Evolutionary conservation across 805 yeast species (phyloP), one percentile per base, ranked within the genome.

Genomic region (Sugiyamaella boreocaroliniensis): DNA sequence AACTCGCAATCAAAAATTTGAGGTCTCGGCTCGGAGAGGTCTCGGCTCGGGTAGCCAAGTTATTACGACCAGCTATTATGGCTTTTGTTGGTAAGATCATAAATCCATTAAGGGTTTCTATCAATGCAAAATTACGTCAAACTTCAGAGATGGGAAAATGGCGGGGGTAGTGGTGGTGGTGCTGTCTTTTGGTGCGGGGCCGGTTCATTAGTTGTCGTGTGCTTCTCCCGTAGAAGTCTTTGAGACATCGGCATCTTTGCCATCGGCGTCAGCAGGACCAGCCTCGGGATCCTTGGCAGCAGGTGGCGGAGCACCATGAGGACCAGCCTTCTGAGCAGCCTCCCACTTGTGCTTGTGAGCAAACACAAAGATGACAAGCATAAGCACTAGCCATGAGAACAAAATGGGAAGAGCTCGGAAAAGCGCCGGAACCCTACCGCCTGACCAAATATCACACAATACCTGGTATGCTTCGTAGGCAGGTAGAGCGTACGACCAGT

Each of bases 401-500:
- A 53, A 40, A 37, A 53, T 50, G 10, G 56, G 56, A 19, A 53
- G 45, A 18, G 56, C 50, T 15, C 52, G 45, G 44, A 49, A 50
- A 7, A 47, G 40, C 9, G 40, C 40, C 3, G 43, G 50, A 32
- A 49, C 50, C 11, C 45, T 10, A 2, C 56, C 56, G 7, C 56
- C 45, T 2, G 54, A 50, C 56, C 56, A 54, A 20, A 54, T 46
- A 29, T 54, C 56, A 16, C 49, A 40, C 34, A 54, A 15, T 9
- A 50, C 12, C 16, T 37, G 29, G 16, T 50, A 54, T 4, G 51
- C 51, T 12, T 47, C 29, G 48, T 47, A 47, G n/a, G 48, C 32
- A n/a, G 56, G 54, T n/a, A 54, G 45, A 6, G 56, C 54, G 32
- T 54, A 54, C 2, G 48, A 51, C 56, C 51, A 47, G 10, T 49